Percentiles rank a stretch among this genome's conserved stretches.
Evolutionary conservation across 352 stramenopile genomes (phyloP).

Genomic region (Pythium aristosporum): DNA sequence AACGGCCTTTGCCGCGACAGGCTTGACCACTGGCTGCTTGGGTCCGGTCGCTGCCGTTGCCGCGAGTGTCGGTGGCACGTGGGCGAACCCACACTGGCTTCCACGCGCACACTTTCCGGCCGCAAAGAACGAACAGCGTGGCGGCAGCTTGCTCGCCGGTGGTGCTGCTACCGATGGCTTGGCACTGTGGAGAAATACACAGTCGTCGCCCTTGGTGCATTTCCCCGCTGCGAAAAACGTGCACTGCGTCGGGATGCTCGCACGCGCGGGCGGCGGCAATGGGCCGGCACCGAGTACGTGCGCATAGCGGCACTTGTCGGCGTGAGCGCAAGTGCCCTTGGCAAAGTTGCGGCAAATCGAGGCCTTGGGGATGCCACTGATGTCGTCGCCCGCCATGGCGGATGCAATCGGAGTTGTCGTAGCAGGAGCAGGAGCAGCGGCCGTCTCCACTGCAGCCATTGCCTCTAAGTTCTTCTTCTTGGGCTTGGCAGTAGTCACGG

Average conservation of each 20-base stretch:
- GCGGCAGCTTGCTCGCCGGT: conserved; percentile 24
- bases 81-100: conserved; percentile 48
- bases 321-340: conserved; percentile 43
- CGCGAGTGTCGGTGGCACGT: conserved; percentile 22
- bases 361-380: conserved; percentile 32
- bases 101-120: conserved; percentile 54
- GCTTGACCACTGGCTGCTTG: conserved; percentile 3
- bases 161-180: conserved; percentile 1
- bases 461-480: conserved; percentile 4
- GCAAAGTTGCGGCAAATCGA: conserved; percentile 58
- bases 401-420: not conserved
- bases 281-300: conserved; percentile 41
- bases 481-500: not conserved
- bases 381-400: conserved; percentile 12
- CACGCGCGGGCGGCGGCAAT: conserved; percentile 14
- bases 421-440: not conserved
- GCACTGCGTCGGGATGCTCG: conserved; percentile 32
- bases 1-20: not conserved
- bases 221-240: conserved; percentile 46
- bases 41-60: not conserved
- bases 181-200: conserved; percentile 44
- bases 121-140: conserved; percentile 45
- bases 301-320: conserved; percentile 30
- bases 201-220: conserved; percentile 53
- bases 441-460: not conserved